phyloP scores from a whole-genome alignment of 1,284 basidiomycete genomes.

The Cutaneotrichosporon cavernicola region DNA sequence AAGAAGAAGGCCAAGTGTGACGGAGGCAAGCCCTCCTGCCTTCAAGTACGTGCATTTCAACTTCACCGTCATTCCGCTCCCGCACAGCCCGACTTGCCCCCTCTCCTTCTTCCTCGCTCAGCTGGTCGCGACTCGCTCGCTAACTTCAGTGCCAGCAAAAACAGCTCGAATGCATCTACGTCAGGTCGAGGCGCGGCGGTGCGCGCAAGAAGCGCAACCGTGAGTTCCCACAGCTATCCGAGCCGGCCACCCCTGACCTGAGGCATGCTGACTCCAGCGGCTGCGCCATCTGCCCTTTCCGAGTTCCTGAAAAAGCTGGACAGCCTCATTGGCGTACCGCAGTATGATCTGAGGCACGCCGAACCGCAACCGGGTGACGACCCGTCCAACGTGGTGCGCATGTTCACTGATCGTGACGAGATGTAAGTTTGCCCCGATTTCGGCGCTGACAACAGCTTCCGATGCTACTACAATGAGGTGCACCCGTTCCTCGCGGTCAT shows the following conservation, averaged over 20 bases:
- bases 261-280: slow-evolving; percentile 21
- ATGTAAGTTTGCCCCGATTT: slow-evolving; percentile 35
- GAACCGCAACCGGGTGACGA: slow-evolving; percentile 33
- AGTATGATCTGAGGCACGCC: slow-evolving; percentile 29
- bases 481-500: slow-evolving; percentile 52
- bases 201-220: slow-evolving; percentile 50
- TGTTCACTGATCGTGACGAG: slow-evolving; percentile 39
- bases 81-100: background rate
- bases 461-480: slow-evolving; percentile 51
- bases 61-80: background rate
- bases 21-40: slow-evolving; percentile 49
- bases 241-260: background rate
- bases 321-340: slow-evolving; percentile 35
- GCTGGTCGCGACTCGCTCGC: background rate
- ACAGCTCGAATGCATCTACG: slow-evolving; percentile 49
- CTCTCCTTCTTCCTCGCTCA: background rate
- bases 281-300: slow-evolving; percentile 42
- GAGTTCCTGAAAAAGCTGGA: slow-evolving; percentile 50
- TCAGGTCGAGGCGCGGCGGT: slow-evolving; percentile 50
- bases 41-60: slow-evolving; percentile 39
- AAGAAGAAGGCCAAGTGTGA: slow-evolving; percentile 53
- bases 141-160: slow-evolving; percentile 45
- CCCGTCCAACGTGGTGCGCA: slow-evolving; percentile 40
- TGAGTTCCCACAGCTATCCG: slow-evolving; percentile 12
- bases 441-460: slow-evolving; percentile 31